These are phyloP conservation scores for Fistulinella cinereoalba DNA, from an alignment of 1,284 basidiomycete genomes.

Conservation along the genomic window DNA sequence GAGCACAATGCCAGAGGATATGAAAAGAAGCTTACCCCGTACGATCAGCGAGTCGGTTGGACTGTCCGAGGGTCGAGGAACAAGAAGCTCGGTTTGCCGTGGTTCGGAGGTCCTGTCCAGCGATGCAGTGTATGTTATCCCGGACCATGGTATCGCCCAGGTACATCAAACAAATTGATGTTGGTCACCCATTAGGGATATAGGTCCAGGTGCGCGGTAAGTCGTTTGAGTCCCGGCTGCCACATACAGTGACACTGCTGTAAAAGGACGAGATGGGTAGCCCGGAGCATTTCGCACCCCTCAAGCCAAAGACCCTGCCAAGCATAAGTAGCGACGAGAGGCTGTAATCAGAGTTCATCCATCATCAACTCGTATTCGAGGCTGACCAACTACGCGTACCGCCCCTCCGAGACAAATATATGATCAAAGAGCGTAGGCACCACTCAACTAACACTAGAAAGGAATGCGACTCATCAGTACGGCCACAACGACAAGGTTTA, in stretches of 20 bases:
- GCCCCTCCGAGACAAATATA: background rate
- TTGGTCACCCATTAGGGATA: conserved; percentile 16
- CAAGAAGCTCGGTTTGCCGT: conserved; percentile 1
- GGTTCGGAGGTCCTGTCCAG: conserved; percentile 5
- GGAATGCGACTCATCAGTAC: conserved; percentile 9
- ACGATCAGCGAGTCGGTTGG: background rate
- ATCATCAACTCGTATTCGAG: background rate
- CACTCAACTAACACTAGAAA: conserved; percentile 3
- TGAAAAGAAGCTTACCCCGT: conserved; percentile 10
- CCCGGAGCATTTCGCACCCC: conserved; percentile 5
- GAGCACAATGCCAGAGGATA: conserved; percentile 18
- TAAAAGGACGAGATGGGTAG: conserved; percentile 10
- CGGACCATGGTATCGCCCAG: conserved; percentile 22
- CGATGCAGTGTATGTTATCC: conserved; percentile 12
- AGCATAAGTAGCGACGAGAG: background rate
- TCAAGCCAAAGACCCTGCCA: conserved; percentile 1
- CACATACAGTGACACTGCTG: conserved; percentile 17
- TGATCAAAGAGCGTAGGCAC: background rate
- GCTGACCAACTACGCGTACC: conserved; percentile 1
- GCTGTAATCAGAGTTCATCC: background rate
- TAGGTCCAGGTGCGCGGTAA: conserved; percentile 5
- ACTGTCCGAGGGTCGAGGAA: conserved; percentile 1
- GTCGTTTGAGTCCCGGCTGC: conserved; percentile 11
- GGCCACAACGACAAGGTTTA: conserved; percentile 3
- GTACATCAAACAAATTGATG: conserved; percentile 19